Percentiles rank a stretch among this genome's conserved stretches.
Conservation (phyloP, 2,329 filamentous ascomycete genomes). For the Fonsecaea pedrosoi region DNA sequence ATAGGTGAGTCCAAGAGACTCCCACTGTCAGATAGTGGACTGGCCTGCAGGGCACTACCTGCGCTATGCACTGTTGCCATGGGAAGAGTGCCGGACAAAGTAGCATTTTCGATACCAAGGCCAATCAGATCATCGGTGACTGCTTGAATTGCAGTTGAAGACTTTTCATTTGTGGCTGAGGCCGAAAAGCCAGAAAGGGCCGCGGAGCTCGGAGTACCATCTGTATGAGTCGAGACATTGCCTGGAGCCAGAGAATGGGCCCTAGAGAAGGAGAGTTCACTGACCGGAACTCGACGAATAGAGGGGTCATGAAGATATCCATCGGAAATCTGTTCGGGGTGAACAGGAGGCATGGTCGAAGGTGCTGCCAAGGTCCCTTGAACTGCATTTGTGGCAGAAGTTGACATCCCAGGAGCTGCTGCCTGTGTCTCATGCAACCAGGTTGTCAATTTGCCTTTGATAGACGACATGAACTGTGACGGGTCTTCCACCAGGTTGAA, state of each 20-base stretch:
- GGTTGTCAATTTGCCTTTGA: conserved; percentile 3
- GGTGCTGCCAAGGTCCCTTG: neutral
- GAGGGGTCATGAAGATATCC: neutral
- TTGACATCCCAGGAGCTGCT: neutral
- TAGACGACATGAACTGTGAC: conserved; percentile 21
- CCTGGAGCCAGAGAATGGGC: conserved; percentile 9
- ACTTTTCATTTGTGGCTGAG: neutral
- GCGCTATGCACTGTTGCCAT: neutral
- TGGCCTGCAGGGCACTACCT: neutral
- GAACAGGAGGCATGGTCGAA: neutral
- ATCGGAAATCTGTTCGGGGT: neutral
- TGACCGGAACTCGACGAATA: conserved; percentile 24
- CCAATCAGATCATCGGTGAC: conserved; percentile 21
- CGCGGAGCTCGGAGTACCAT: conserved; percentile 27
- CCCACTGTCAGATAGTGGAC: conserved; percentile 1
- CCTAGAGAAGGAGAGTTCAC: conserved; percentile 25
- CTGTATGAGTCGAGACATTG: conserved; percentile 30
- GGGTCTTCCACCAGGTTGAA: conserved; percentile 14
- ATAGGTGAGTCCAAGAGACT: conserved; percentile 32
- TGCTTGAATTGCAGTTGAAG: neutral
- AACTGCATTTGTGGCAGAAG: neutral
- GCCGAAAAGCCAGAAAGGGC: conserved; percentile 22
- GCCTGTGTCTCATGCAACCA: neutral
- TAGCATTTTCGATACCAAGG: conserved; percentile 24
- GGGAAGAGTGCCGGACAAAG: too few relatives aligned